Evolutionary conservation across 768 basidiomycete genomes (phyloP).

Genomic region (Gymnopilus junonius): DNA sequence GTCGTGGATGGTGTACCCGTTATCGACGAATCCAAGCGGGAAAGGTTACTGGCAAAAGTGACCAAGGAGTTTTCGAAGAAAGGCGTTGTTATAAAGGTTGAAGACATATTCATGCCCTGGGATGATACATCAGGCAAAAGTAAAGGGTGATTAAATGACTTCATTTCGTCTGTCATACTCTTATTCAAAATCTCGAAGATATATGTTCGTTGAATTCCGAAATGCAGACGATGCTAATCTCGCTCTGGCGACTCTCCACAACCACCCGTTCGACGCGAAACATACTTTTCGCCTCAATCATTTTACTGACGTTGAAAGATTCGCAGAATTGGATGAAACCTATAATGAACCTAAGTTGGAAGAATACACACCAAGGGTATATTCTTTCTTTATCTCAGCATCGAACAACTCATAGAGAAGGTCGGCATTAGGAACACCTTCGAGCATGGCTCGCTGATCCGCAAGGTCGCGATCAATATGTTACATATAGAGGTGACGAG

Average conservation of each 20-base stretch:
- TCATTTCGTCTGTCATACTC: background rate
- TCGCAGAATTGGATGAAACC: constrained; percentile 74
- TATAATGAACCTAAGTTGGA: constrained; percentile 77
- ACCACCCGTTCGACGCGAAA: constrained; percentile 84
- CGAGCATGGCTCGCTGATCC: constrained; percentile 93
- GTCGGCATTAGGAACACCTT: constrained; percentile 78
- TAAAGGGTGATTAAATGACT: constrained; percentile 73
- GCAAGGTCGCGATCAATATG: constrained; percentile 94
- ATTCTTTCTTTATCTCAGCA: constrained; percentile 10
- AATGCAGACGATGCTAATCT: constrained; percentile 70
- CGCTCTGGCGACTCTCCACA: constrained; percentile 70
- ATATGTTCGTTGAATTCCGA: constrained; percentile 81
- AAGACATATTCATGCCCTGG: constrained; percentile 89
- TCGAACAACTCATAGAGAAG: background rate
- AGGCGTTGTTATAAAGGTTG: constrained; percentile 75
- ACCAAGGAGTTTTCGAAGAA: constrained; percentile 84
- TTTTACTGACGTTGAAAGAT: constrained; percentile 90
- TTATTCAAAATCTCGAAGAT: constrained; percentile 47
- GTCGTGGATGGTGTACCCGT: constrained; percentile 93
- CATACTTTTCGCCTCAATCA: constrained; percentile 86
- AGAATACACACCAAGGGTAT: constrained; percentile 76
- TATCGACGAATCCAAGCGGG: constrained; percentile 85
- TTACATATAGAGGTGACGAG: constrained; percentile 91
- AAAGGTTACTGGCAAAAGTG: constrained; percentile 80
- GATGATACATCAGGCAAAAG: constrained; percentile 81